Base-by-base conservation (phyloP, 208 protist genomes). In the Vickermania spadyakhi region DNA sequence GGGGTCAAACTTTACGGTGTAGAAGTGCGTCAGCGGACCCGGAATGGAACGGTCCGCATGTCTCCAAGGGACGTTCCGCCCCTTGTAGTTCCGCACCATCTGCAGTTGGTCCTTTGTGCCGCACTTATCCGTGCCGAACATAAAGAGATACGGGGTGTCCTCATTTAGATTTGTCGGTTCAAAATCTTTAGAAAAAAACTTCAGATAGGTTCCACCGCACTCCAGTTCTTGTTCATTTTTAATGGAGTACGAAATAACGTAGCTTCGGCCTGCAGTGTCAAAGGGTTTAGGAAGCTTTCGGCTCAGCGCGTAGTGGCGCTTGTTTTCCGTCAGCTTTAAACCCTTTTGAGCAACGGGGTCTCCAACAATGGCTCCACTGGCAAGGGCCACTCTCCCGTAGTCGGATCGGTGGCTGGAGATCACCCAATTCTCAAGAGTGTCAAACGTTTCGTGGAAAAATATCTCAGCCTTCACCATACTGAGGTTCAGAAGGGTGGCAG, bases 81-180 rank as follows among this genome's bases (percentile, higher is more conserved):
- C 96, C 14, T 98, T 93, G 81, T 98, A 90, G 65, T 86, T 80
- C 31, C 98, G 79, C 75, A 98, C 98, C 41, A 97, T 77, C 74
- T 98, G 94, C 28, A 97, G 66, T 60, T 81, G 83, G 36, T 78
- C 87, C 4, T 21, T 69, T 18, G 30, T 11, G 56, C 94, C 95
- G 62, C 96, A 98, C 54, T 86, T 75, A 79, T 98, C 97, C 42
- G 96, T 95, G 56, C 96, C 97, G 66, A 98, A 98, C 96, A 98
- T 98, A 51, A 98, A 89, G 66, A 66, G 80, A 75, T 97, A 98
- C 55, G 73, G 58, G 28, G 87, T 81, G 18, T 97, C 91, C 25
- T 79, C 90, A 60, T 86, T 52, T 67, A 98, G 96, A 36, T 86
- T 65, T 31, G 69, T 67, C 58, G 77, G 82, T 55, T 96, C 74